These are phyloP conservation scores for Filobasidium floriforme DNA, from an alignment of 768 basidiomycete genomes.

Conservation along the genomic window DNA sequence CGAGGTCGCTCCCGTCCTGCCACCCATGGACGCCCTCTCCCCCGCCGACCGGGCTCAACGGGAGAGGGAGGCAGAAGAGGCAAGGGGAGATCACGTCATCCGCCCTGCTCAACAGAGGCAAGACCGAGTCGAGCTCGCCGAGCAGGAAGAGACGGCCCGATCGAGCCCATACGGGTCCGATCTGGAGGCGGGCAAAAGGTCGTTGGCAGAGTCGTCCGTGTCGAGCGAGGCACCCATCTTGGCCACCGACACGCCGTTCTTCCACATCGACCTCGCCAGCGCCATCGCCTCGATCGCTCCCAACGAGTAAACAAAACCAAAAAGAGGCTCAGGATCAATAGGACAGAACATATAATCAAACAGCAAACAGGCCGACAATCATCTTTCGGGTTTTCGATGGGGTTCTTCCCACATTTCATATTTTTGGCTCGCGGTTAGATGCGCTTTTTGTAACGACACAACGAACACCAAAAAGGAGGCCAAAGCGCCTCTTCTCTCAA, in stretches of 20 bases:
- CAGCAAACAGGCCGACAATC: too few species aligned
- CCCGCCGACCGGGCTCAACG: constrained; percentile 44
- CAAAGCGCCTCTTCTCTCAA: too few species aligned
- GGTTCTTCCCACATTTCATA: too few species aligned
- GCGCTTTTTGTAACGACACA: too few species aligned
- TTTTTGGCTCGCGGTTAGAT: too few species aligned
- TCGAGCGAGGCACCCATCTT: constrained; percentile 30
- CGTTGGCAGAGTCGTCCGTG: constrained; percentile 15
- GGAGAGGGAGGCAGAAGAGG: constrained; percentile 29
- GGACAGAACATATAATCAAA: too few species aligned
- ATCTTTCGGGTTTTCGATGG: too few species aligned
- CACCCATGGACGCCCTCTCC: constrained; percentile 44
- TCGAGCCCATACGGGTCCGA: constrained; percentile 8
- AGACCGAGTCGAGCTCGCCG: constrained; percentile 22
- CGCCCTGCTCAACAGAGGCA: constrained; percentile 26
- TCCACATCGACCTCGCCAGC: constrained; percentile 76
- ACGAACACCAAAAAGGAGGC: too few species aligned
- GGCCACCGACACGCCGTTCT: constrained; percentile 48
- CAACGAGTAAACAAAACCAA: constrained; percentile 12
- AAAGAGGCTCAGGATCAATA: too few species aligned
- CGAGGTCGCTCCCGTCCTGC: constrained; percentile 74
- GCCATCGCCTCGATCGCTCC: constrained; percentile 62
- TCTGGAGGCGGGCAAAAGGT: constrained; percentile 16
- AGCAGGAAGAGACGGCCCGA: constrained; percentile 18
- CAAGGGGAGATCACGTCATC: background rate